These are phyloP conservation scores for Linnemannia schmuckeri DNA, from an alignment of 192 early-diverging fungal species.

Conservation along the genomic window DNA sequence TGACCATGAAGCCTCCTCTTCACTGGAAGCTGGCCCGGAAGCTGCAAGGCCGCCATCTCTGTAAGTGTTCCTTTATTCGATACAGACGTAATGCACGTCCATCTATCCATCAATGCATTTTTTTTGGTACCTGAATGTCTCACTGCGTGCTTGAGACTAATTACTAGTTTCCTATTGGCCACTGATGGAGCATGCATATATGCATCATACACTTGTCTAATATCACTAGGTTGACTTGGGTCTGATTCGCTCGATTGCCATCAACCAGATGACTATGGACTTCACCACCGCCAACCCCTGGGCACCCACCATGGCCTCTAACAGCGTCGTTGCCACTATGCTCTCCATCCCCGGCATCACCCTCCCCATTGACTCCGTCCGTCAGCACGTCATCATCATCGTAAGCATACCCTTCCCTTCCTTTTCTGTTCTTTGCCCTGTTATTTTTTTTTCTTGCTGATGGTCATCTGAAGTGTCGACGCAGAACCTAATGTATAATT, in stretches of 20 bases:
- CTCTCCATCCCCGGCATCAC: conserved; percentile 48
- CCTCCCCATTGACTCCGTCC: conserved; percentile 33
- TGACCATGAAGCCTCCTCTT: conserved; percentile 30
- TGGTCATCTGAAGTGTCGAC: neutral
- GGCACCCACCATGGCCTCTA: conserved; percentile 59
- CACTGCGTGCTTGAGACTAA: neutral
- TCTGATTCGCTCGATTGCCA: conserved; percentile 57
- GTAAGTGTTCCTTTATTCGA: conserved; percentile 15
- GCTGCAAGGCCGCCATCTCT: conserved; percentile 41
- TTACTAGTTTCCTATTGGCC: too few relatives aligned
- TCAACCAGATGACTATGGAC: conserved; percentile 62
- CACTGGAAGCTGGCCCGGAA: conserved; percentile 41
- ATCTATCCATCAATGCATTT: neutral
- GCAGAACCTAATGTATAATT: neutral
- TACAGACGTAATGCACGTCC: neutral
- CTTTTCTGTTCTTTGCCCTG: neutral
- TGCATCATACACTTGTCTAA: too few relatives aligned
- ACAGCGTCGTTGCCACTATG: conserved; percentile 54
- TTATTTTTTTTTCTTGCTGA: neutral
- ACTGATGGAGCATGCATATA: neutral
- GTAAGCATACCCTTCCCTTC: conserved; percentile 9
- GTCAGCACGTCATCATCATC: conserved; percentile 36
- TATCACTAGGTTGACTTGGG: conserved; percentile 34
- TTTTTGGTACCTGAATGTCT: neutral
- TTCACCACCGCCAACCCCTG: conserved; percentile 62